Evolutionary conservation across 1,284 basidiomycete genomes (phyloP), one percentile per base, ranked within the genome.

Genomic region (Apiotrichum montevideense): DNA sequence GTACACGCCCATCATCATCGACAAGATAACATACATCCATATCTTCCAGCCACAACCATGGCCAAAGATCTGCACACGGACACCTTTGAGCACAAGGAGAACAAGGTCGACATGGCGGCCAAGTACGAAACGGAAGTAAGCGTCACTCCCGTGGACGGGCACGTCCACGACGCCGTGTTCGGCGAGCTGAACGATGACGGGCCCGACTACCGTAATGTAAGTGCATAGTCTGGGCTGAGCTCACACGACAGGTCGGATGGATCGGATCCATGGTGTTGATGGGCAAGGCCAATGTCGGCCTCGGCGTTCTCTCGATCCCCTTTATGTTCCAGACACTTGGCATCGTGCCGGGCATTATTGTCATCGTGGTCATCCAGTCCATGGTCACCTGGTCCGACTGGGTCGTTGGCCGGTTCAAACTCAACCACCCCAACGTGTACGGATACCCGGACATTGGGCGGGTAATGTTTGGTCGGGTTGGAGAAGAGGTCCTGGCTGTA

Each of bases 291-390:
- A 65, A 67, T 47, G 65, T 72, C 46, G 70, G 66, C 13, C 56
- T 71, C 34, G 69, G 68, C 51, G 66, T 71, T 0, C 52, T 69
- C 14, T 58, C 61, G 2, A 58, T 69, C 42, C 71, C 71, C 2
- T 49, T 63, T 1, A 66, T 68, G 2, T 57, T 71, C 11, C 55
- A 66, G 33, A 59, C 63, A 0, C 55, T 68, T 10, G 66, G 68
- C 2, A 48, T 63, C 10, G 63, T 69, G 1, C 68, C 70, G 1
- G 71, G 71, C 10, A 46, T 67, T 15, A 54, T 70, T 10, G 43
- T 67, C 40, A 52, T 72, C 32, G 7, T 70, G 11, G 48, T 59
- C 14, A 52, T 72, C 3, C 65, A 61, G 9, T 47, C 44, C 29
- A 63, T 71, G 44, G 63, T 63, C 9, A 61, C 66, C 8, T 70